Evolutionary conservation across 1,139 yeast genomes (phyloP), one percentile per base, ranked within the genome.

Genomic region (Kodamaea suecica): DNA sequence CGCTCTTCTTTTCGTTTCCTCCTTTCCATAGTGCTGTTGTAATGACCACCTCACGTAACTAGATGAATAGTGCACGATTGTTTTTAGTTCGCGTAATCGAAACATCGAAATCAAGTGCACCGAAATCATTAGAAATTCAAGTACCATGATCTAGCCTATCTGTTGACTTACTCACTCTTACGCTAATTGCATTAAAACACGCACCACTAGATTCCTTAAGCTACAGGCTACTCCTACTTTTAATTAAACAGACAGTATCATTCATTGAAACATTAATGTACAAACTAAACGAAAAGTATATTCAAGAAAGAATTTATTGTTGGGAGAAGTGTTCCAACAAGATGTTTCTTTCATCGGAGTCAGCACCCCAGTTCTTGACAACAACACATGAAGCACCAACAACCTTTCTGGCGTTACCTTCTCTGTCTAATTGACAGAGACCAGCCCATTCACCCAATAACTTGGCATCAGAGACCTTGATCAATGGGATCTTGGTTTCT

Each of bases 371-470:
- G 94, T 87, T 84, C 83, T 86, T 88, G 80, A 92, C 88, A 64
- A 92, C 98, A 66, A 92, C 97, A 75, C 95, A 92, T 63, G 97
- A 90, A 73, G 97, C 95, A 77, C 97, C 98, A 70, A 94, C 98
- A 63, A 92, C 97, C 88, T 92, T 92, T 82, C 97, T 88, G 77
- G 97, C 97, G 81, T 90, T 88, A 77, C 98, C 99, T 65, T 92
- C 98, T 79, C 96, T 88, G 95, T 92, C 98, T 64, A 92, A 84
- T 78, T 88, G 92, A 79, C 97, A 94, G 61, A 92, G 82, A 83
- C 99, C 99, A 65, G 97, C 98, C 99, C 98, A 92, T 80, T 92
- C 97, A 81, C 99, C 99, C 68, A 92, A 84, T 79, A 87, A 87
- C 84, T 92, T 92, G 68, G 97, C 96, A 70, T 94, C 98, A 59